A percentile compares a stretch with the other conserved stretches of the same genome.
Evolutionary conservation across 306 rosid species (phyloP).

Genomic region (Ziziphus jujuba): DNA sequence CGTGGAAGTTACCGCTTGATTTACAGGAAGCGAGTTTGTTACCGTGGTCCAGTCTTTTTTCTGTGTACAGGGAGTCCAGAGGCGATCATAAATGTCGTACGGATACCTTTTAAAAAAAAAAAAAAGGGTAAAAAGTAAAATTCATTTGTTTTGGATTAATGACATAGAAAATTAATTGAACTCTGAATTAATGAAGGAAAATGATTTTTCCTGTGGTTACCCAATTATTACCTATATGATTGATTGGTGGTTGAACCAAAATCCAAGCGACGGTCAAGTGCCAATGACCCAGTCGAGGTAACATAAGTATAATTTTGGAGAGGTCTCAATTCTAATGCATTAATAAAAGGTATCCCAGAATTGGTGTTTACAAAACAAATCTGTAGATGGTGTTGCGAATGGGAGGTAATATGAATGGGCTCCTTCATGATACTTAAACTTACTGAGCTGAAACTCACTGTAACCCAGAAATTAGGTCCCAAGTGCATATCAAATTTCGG

Average conservation of each 20-base stretch:
- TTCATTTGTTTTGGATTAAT: no score
- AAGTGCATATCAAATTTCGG: constrained; percentile 26
- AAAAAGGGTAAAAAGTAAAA: background rate
- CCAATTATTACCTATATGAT: constrained; percentile 3
- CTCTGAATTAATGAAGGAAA: no score
- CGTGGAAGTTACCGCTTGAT: background rate
- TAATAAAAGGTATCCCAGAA: constrained; percentile 11
- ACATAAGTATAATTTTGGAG: background rate
- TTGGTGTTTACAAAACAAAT: constrained; percentile 11
- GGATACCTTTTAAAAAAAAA: constrained; percentile 36
- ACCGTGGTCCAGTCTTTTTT: background rate
- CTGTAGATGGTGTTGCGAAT: background rate
- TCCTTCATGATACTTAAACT: constrained; percentile 8
- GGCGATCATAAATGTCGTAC: constrained; percentile 42
- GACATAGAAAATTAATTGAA: no score
- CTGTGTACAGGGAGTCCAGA: constrained; percentile 24
- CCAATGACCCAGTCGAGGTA: background rate
- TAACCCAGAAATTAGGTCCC: constrained; percentile 32
- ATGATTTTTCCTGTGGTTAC: no score
- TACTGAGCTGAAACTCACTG: constrained; percentile 16
- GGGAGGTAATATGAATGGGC: constrained; percentile 17
- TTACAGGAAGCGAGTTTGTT: constrained; percentile 8
- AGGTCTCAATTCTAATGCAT: constrained; percentile 11
- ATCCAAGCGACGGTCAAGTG: background rate
- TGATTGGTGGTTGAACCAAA: background rate